phyloP scores from a whole-genome alignment of 2,329 filamentous ascomycete species.

The Colletotrichum sansevieriae region DNA sequence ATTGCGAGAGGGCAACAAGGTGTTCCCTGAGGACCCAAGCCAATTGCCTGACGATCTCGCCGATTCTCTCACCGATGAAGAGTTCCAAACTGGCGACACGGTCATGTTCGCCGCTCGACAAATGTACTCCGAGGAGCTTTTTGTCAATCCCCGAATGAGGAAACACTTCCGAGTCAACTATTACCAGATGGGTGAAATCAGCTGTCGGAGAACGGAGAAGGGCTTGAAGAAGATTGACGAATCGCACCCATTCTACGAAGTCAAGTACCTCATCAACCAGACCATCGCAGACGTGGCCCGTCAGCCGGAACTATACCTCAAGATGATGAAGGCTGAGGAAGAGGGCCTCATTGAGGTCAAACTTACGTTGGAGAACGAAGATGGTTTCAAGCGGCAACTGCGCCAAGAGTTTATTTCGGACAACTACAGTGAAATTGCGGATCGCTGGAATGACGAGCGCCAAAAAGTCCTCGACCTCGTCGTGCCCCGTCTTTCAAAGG shows the following conservation, averaged over 20 bases:
- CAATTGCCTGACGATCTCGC: constrained; percentile 88
- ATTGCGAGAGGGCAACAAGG: constrained; percentile 80
- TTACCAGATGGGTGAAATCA: constrained; percentile 86
- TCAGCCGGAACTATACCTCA: constrained; percentile 89
- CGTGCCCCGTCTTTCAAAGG: constrained; percentile 82
- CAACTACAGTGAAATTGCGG: constrained; percentile 93
- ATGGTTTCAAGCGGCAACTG: constrained; percentile 81
- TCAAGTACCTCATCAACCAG: constrained; percentile 95
- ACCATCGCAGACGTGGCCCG: constrained; percentile 84
- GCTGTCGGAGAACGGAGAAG: constrained; percentile 93
- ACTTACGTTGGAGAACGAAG: constrained; percentile 81
- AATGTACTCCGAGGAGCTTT: constrained; percentile 92
- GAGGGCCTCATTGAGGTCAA: constrained; percentile 92
- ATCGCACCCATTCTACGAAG: constrained; percentile 95
- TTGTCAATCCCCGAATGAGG: constrained; percentile 88
- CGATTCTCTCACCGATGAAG: constrained; percentile 79
- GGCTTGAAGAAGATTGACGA: constrained; percentile 94
- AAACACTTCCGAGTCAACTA: constrained; percentile 87
- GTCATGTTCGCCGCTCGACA: constrained; percentile 84
- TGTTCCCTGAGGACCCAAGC: constrained; percentile 86
- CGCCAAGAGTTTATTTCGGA: constrained; percentile 91
- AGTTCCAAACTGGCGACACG: constrained; percentile 80
- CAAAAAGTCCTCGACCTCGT: constrained; percentile 87
- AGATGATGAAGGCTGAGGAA: constrained; percentile 97
- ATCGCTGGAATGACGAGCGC: constrained; percentile 93